Base-by-base conservation (phyloP, 129 eudicot species). In the Smallanthus sonchifolius region DNA sequence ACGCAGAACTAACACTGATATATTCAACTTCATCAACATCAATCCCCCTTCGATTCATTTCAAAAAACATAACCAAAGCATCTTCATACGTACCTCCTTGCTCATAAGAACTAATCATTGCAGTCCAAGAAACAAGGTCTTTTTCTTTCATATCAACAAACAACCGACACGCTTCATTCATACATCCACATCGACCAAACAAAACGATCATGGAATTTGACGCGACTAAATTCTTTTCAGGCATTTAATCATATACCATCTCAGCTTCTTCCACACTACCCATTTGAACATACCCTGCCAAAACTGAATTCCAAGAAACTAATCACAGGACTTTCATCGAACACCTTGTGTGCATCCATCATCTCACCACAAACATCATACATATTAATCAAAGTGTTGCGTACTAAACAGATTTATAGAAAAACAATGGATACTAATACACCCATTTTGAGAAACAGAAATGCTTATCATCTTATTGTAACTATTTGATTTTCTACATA, bases 101-200 rank as follows among this genome's bases (percentile, higher is more conserved):
- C 83, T 91, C 92, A 86, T 82, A 88, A 72, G 91, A 75, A 72
- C 92, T 82, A 49, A 91, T 86, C 70, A 91, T 17, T 0, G 92
- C 92, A 67, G 91, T 91, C 95, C 97, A 91, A 1, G 95, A 84
- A 44, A 91, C 85, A 55, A 88, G 16, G 82, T 91, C 97, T 69
- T 68, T 86, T 55, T 83, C 85, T 14, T 73, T 74, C 92, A 91
- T 73, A 49, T 73, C 79, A 74, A 76, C 67, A 54, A 91, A 91
- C 72, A 91, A 70, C 35, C 40, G 37, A 19, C 52, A 59, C 34
- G 92, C 95, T 78, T 88, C 95, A 16, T 5, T 17, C 0, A 91
- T 65, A 72, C 51, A 78, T 10, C 84, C 91, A 48, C 73, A 85
- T 69, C 75, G 80, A 57, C 97, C 97, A 72, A 86, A 78, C 83